Evolutionary conservation across 257 asterid genomes (phyloP).

Genomic region (Leptodermis oblonga): DNA sequence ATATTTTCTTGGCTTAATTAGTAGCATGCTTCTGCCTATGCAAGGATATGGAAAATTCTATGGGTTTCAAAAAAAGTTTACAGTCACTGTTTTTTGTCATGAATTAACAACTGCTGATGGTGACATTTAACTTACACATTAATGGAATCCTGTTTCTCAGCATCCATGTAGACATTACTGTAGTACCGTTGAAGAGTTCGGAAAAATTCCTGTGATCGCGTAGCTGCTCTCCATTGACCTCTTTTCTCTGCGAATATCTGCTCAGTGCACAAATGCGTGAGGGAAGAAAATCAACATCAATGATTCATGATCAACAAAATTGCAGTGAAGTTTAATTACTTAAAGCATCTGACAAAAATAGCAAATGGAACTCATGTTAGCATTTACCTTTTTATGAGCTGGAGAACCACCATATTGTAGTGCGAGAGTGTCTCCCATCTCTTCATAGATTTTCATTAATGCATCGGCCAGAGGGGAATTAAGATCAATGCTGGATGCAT

Average conservation of each 20-base stretch:
- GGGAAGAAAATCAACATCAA: background rate
- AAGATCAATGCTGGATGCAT: constrained; percentile 40
- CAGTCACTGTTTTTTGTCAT: background rate
- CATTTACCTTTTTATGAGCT: constrained; percentile 87
- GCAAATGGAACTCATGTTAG: no score
- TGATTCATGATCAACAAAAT: background rate
- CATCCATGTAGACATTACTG: constrained; percentile 88
- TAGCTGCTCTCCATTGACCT: constrained; percentile 98
- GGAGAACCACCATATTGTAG: constrained; percentile 96
- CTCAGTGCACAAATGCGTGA: constrained; percentile 18
- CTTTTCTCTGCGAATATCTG: constrained; percentile 91
- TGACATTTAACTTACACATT: constrained; percentile 58
- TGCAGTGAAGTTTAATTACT: background rate
- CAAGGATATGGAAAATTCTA: background rate
- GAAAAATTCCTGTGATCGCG: constrained; percentile 75
- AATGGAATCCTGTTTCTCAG: constrained; percentile 88
- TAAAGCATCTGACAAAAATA: no score
- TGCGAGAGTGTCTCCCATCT: constrained; percentile 96
- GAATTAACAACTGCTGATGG: background rate
- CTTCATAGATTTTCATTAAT: constrained; percentile 79
- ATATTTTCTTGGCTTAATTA: background rate
- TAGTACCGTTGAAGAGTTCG: constrained; percentile 82
- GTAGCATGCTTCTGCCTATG: background rate
- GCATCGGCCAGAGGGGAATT: constrained; percentile 66
- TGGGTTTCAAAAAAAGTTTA: background rate